Evolutionary conservation across 2,329 filamentous ascomycete species (phyloP).

Genomic region (Trichoderma asperellum): DNA sequence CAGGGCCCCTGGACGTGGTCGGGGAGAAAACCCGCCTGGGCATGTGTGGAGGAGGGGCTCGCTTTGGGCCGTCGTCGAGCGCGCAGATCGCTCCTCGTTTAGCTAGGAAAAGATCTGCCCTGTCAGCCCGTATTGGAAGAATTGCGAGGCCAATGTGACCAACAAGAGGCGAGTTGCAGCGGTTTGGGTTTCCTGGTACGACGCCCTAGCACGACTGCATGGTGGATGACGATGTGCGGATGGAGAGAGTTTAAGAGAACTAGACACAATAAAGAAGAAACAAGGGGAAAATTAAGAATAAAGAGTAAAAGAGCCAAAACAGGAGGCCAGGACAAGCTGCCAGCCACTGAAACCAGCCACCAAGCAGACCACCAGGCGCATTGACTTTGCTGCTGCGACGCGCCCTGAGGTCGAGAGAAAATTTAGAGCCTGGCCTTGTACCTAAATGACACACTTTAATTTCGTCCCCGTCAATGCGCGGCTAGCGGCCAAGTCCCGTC

Average conservation of each 20-base stretch:
- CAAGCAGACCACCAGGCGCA: background rate
- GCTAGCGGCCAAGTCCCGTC: background rate
- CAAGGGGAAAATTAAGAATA: background rate
- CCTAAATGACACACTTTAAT: constrained; percentile 28
- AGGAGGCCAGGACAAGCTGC: background rate
- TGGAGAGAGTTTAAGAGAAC: background rate
- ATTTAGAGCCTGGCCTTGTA: constrained; percentile 5
- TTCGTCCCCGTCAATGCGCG: constrained; percentile 21
- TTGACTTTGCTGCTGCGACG: constrained; percentile 12
- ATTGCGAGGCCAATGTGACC: background rate
- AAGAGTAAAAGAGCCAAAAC: background rate
- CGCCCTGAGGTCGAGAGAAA: background rate
- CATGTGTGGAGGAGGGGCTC: constrained; percentile 23
- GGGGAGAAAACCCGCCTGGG: background rate
- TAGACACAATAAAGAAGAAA: background rate
- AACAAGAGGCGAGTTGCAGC: constrained; percentile 14
- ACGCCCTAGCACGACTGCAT: background rate
- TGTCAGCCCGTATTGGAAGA: constrained; percentile 19
- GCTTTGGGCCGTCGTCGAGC: constrained; percentile 14
- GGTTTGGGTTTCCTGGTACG: background rate
- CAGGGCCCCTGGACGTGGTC: background rate
- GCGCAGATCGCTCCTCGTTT: constrained; percentile 11
- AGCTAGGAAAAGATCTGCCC: constrained; percentile 14
- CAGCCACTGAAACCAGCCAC: constrained; percentile 12
- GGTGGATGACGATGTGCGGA: background rate